A percentile compares a stretch with the other conserved stretches of the same genome.
Conservation (phyloP, 2,329 filamentous ascomycete genomes). For the Zasmidium cellare region DNA sequence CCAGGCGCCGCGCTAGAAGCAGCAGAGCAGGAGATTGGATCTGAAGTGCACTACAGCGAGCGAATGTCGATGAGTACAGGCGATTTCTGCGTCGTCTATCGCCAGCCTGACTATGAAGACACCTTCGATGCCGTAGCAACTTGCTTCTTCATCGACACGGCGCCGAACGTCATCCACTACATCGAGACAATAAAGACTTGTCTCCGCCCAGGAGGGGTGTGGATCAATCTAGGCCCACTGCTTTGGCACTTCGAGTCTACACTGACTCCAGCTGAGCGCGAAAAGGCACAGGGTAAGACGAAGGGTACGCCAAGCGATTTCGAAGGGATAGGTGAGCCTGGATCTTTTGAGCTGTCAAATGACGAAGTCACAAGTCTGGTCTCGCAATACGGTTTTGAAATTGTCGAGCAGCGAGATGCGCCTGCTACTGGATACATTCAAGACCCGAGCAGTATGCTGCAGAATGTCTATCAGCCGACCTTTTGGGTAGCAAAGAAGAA, state of each 20-base stretch:
- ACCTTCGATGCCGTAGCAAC: constrained; percentile 80
- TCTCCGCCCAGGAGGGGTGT: constrained; percentile 73
- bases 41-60: constrained; percentile 49
- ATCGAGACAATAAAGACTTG: constrained; percentile 80
- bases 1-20: constrained; percentile 40
- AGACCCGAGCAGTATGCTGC: constrained; percentile 80
- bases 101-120: constrained; percentile 59
- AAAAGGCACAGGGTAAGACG: constrained; percentile 31
- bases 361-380: constrained; percentile 83
- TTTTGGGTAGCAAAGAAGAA: constrained; percentile 83
- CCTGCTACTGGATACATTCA: constrained; percentile 80
- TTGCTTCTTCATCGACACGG: constrained; percentile 97
- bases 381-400: constrained; percentile 70
- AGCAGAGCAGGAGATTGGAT: constrained; percentile 19
- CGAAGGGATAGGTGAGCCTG: constrained; percentile 72
- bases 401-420: constrained; percentile 54
- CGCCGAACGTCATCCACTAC: constrained; percentile 88
- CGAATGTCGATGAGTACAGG: constrained; percentile 91
- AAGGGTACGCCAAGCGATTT: not conserved
- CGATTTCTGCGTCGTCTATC: constrained; percentile 89
- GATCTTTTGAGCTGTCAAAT: constrained; percentile 84
- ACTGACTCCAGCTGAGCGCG: constrained; percentile 52
- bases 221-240: constrained; percentile 87
- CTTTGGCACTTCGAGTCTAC: constrained; percentile 94
- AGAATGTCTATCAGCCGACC: constrained; percentile 75